A percentile compares a stretch with the other conserved stretches of the same genome.
Conservation (phyloP, 768 basidiomycete genomes). For the Phanerodontia chrysosporium region DNA sequence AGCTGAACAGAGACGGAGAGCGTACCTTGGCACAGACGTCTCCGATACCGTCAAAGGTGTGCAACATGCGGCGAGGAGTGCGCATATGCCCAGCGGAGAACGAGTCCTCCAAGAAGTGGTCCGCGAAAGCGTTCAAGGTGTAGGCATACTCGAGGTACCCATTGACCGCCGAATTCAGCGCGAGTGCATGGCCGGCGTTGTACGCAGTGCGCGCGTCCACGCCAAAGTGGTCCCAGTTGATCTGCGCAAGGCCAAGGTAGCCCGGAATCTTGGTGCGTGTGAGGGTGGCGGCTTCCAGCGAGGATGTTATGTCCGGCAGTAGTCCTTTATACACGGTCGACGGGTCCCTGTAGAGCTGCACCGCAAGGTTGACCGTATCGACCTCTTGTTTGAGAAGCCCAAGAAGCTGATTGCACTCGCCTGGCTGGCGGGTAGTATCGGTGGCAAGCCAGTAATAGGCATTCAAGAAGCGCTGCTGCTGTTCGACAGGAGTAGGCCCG, state of each 20-base stretch:
- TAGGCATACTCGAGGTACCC: slow-evolving; percentile 8
- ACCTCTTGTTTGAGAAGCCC: slow-evolving; percentile 11
- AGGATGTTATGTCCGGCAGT: slow-evolving; percentile 5
- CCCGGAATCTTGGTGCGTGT: slow-evolving; percentile 10
- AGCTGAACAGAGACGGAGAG: neutral
- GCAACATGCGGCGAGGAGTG: slow-evolving; percentile 4
- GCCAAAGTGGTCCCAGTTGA: slow-evolving; percentile 15
- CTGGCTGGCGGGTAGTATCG: slow-evolving; percentile 7
- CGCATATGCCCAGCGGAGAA: slow-evolving; percentile 9
- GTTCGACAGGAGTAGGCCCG: slow-evolving; percentile 5
- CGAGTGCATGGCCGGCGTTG: slow-evolving; percentile 1
- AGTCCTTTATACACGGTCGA: slow-evolving; percentile 10
- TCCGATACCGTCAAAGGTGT: neutral
- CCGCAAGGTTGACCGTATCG: slow-evolving; percentile 13
- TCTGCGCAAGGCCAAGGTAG: slow-evolving; percentile 12
- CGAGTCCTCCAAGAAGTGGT: slow-evolving; percentile 6
- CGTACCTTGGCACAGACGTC: slow-evolving; percentile 10
- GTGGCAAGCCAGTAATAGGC: slow-evolving; percentile 12
- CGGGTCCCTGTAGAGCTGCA: slow-evolving; percentile 3
- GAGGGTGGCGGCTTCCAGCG: neutral
- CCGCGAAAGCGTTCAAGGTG: slow-evolving; percentile 9
- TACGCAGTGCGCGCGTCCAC: slow-evolving; percentile 5
- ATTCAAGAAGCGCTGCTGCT: slow-evolving; percentile 7
- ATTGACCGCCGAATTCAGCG: neutral
- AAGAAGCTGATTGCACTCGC: slow-evolving; percentile 12